These are phyloP conservation scores for Zymoseptoria ardabiliae DNA, from an alignment of 2,329 filamentous ascomycete genomes.

Conservation along the genomic window DNA sequence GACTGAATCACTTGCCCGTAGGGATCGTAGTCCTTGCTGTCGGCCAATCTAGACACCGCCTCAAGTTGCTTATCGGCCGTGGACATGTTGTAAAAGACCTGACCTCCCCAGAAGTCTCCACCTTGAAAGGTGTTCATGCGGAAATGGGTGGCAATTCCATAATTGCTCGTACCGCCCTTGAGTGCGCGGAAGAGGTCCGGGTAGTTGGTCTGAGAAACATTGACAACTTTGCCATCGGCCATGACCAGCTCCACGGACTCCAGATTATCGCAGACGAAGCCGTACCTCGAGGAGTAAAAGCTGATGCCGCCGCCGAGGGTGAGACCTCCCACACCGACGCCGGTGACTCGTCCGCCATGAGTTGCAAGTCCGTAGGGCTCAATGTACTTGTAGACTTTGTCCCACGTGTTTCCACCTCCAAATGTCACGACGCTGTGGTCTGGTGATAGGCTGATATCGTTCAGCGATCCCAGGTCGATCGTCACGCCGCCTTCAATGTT, in stretches of 20 bases:
- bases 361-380: constrained; percentile 11
- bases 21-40: background rate
- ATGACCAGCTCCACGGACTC: constrained; percentile 22
- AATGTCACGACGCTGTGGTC: constrained; percentile 34
- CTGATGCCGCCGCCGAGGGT: constrained; percentile 24
- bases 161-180: constrained; percentile 20
- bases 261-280: constrained; percentile 25
- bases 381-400: constrained; percentile 9
- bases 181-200: constrained; percentile 18
- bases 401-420: constrained; percentile 24
- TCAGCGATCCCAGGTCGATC: constrained; percentile 42
- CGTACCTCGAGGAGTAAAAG: constrained; percentile 19
- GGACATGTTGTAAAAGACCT: background rate
- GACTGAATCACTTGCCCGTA: background rate
- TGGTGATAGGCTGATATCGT: constrained; percentile 28
- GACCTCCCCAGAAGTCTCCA: background rate
- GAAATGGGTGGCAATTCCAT: constrained; percentile 23
- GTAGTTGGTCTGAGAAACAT: constrained; percentile 14
- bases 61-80: background rate
- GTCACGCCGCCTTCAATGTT: constrained; percentile 17
- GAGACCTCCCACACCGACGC: constrained; percentile 24
- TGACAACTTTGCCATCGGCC: constrained; percentile 17
- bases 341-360: constrained; percentile 14
- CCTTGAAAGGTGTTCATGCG: constrained; percentile 13
- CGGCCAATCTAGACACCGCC: background rate